Conservation (phyloP, 768 basidiomycete genomes). For the Termitomyces sp. region DNA sequence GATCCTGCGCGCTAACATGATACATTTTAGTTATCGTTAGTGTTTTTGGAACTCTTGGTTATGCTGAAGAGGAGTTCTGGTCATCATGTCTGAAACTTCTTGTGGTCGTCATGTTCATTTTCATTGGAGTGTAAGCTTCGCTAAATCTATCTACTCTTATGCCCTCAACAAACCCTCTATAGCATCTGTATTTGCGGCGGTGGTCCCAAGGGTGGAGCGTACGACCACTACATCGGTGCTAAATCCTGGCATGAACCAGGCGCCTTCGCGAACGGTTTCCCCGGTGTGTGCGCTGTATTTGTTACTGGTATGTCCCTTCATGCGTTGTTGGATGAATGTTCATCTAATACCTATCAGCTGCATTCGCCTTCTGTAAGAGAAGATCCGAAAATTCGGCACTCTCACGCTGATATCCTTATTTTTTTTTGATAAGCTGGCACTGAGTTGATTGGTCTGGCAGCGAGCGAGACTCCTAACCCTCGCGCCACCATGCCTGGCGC, state of each 20-base stretch:
- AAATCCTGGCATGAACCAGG: slow-evolving; percentile 31
- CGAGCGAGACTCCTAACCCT: slow-evolving; percentile 40
- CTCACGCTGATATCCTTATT: neutral
- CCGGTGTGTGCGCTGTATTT: slow-evolving; percentile 39
- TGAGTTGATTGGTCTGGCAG: slow-evolving; percentile 40
- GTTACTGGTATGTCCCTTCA: slow-evolving; percentile 26
- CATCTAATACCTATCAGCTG: slow-evolving; percentile 15
- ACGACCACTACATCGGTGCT: slow-evolving; percentile 33
- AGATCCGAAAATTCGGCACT: neutral
- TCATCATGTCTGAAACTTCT: slow-evolving; percentile 42
- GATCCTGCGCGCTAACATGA: neutral
- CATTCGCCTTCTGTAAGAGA: slow-evolving; percentile 32
- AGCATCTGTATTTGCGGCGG: slow-evolving; percentile 38
- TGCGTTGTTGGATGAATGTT: neutral
- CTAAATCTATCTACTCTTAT: neutral
- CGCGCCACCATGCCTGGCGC: slow-evolving; percentile 36
- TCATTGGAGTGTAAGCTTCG: slow-evolving; percentile 34
- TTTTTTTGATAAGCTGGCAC: slow-evolving; percentile 29
- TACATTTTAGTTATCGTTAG: slow-evolving; percentile 26
- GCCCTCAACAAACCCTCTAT: neutral
- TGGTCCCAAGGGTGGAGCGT: slow-evolving; percentile 30
- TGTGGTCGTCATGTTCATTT: slow-evolving; percentile 39
- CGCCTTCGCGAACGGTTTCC: slow-evolving; percentile 39
- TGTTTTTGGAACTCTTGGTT: slow-evolving; percentile 40
- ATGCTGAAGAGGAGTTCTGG: slow-evolving; percentile 46